These are phyloP conservation scores for Trichoderma polysporum DNA, from an alignment of 2,329 filamentous ascomycete genomes.

Conservation along the genomic window DNA sequence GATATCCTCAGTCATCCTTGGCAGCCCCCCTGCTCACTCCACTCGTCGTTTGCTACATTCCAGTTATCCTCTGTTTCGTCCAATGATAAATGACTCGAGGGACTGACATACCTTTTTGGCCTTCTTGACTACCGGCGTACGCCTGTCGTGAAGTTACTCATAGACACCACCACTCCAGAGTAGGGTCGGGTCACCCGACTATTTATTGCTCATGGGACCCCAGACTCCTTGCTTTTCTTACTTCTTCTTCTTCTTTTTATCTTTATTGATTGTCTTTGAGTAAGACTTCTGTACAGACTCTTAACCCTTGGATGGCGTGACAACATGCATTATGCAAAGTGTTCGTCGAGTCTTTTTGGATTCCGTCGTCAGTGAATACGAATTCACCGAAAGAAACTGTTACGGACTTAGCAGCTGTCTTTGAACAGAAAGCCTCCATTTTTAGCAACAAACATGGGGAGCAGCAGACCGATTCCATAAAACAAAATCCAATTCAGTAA, in stretches of 20 bases:
- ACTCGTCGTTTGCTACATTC: not conserved
- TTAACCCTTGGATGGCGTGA: not conserved
- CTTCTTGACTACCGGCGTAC: slow-evolving; percentile 3
- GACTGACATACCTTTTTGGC: not conserved
- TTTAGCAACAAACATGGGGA: not conserved
- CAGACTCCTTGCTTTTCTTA: not conserved
- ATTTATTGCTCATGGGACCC: not conserved
- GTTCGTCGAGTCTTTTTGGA: not conserved
- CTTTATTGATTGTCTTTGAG: not conserved
- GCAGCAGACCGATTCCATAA: not conserved
- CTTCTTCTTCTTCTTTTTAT: not conserved
- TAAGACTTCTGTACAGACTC: not conserved
- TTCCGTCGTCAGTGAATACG: not conserved
- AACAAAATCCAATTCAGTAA: slow-evolving; percentile 8
- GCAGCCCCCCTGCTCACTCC: not conserved
- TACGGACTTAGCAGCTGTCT: not conserved
- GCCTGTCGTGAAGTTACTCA: not conserved
- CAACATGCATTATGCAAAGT: not conserved
- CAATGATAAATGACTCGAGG: not conserved
- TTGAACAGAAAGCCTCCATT: not conserved
- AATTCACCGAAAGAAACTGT: not conserved
- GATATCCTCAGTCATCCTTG: not conserved
- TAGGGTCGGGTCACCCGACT: not conserved
- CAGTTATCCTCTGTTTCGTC: not conserved
- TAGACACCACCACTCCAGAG: not conserved